These are phyloP conservation scores for Hydrangea macrophylla DNA, from an alignment of 148 eudicot genomes.

Conservation along the genomic window DNA sequence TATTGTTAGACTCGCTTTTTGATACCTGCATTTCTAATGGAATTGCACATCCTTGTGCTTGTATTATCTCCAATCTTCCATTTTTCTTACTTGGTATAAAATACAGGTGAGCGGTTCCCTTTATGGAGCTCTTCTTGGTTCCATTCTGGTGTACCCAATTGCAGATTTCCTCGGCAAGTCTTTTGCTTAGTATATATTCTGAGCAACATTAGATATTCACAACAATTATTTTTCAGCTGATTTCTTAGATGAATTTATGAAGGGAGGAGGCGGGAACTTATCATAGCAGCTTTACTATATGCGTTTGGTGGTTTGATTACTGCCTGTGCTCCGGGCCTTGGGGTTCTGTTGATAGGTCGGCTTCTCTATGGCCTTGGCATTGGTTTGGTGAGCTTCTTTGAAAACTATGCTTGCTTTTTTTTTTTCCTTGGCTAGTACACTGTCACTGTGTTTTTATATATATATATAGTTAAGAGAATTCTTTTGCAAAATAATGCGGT, in stretches of 20 bases:
- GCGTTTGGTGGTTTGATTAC: slow-evolving; percentile 67
- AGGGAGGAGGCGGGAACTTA: slow-evolving; percentile 92
- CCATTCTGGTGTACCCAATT: slow-evolving; percentile 74
- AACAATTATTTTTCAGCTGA: neutral
- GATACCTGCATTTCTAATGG: neutral
- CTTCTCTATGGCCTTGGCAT: slow-evolving; percentile 90
- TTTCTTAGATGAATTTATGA: slow-evolving; percentile 18
- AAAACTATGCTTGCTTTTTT: neutral
- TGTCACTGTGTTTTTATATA: no score
- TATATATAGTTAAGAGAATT: slow-evolving; percentile 7
- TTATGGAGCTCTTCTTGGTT: slow-evolving; percentile 97
- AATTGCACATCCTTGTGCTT: neutral
- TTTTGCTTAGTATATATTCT: slow-evolving; percentile 8
- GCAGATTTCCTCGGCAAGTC: slow-evolving; percentile 87
- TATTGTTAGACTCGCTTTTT: slow-evolving; percentile 32
- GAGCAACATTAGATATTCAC: neutral
- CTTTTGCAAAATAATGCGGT: slow-evolving; percentile 9
- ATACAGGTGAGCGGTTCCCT: slow-evolving; percentile 90
- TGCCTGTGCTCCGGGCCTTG: slow-evolving; percentile 76
- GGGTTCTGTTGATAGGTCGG: slow-evolving; percentile 64
- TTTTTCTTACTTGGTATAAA: slow-evolving; percentile 17
- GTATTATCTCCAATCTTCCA: neutral
- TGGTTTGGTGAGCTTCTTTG: slow-evolving; percentile 68
- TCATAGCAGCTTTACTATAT: slow-evolving; percentile 66
- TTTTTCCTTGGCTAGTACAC: neutral